These are phyloP conservation scores for Psilocybe cubensis DNA, from an alignment of 768 basidiomycete species.

Conservation along the genomic window DNA sequence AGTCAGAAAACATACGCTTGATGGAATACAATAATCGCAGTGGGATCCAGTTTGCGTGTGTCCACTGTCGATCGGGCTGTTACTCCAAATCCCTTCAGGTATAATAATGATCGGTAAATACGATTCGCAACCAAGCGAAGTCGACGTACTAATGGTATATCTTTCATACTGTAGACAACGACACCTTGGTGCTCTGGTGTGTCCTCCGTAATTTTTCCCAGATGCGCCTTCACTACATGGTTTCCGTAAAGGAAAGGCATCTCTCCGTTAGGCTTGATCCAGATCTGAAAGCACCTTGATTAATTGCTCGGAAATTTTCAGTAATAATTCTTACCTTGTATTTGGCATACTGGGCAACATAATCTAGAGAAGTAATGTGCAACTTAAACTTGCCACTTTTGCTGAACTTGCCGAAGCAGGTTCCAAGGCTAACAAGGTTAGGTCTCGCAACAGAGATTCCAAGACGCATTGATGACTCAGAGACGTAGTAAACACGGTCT, in stretches of 20 bases:
- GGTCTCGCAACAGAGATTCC: constrained; percentile 91
- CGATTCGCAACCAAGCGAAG: background rate
- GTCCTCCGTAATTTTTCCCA: constrained; percentile 99
- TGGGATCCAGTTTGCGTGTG: constrained; percentile 96
- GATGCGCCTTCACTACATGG: constrained; percentile 96
- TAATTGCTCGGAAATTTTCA: background rate
- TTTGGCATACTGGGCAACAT: constrained; percentile 94
- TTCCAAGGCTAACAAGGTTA: constrained; percentile 91
- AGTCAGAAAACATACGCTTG: constrained; percentile 72
- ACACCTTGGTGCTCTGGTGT: constrained; percentile 99
- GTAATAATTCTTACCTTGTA: constrained; percentile 72
- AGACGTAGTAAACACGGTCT: constrained; percentile 96
- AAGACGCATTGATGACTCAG: constrained; percentile 91
- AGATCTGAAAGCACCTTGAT: constrained; percentile 59
- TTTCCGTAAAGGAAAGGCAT: constrained; percentile 99
- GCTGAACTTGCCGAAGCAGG: constrained; percentile 97
- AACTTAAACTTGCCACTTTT: constrained; percentile 98
- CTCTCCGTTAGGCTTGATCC: constrained; percentile 99
- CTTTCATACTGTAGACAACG: constrained; percentile 94
- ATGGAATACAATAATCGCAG: constrained; percentile 96
- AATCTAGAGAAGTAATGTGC: constrained; percentile 92
- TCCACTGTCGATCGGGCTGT: constrained; percentile 95
- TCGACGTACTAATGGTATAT: constrained; percentile 80
- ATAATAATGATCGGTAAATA: constrained; percentile 9
- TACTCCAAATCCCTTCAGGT: constrained; percentile 93